Evolutionary conservation across 2,329 filamentous ascomycete species (phyloP).

Genomic region (Teratosphaeria destructans): DNA sequence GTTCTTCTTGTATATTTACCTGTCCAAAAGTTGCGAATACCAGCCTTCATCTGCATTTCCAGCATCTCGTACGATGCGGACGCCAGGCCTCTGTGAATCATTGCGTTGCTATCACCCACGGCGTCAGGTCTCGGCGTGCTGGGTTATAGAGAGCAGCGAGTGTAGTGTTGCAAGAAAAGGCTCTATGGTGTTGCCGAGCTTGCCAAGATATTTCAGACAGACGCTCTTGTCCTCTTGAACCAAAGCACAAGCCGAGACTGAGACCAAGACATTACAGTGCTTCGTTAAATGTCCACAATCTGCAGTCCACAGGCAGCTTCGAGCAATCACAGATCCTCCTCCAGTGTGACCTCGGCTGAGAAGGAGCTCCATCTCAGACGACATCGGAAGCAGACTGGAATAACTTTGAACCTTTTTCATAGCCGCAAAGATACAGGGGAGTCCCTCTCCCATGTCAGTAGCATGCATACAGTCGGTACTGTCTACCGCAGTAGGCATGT

Average conservation of each 20-base stretch:
- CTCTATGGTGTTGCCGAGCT: no score
- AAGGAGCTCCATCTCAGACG: neutral
- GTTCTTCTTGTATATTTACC: neutral
- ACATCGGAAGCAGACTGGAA: neutral
- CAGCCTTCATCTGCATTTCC: neutral
- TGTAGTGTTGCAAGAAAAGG: no score
- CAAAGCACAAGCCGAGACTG: no score
- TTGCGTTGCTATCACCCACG: neutral
- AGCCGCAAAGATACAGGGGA: neutral
- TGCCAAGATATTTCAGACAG: no score
- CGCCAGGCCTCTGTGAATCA: neutral
- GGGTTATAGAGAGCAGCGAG: no score
- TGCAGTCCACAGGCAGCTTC: neutral
- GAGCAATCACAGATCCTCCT: neutral
- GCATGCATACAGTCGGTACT: no score
- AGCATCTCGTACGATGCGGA: neutral
- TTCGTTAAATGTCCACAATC: neutral
- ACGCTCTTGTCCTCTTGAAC: no score
- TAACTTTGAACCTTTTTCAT: neutral
- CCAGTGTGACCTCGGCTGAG: neutral
- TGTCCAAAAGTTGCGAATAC: neutral
- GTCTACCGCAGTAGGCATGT: neutral
- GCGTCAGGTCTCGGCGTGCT: no score
- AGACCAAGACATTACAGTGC: no score
- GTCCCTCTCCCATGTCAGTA: no score